A percentile compares a stretch with the other conserved stretches of the same genome.
phyloP scores from a whole-genome alignment of 2,329 filamentous ascomycete species.

The Aspergillus flavus region DNA sequence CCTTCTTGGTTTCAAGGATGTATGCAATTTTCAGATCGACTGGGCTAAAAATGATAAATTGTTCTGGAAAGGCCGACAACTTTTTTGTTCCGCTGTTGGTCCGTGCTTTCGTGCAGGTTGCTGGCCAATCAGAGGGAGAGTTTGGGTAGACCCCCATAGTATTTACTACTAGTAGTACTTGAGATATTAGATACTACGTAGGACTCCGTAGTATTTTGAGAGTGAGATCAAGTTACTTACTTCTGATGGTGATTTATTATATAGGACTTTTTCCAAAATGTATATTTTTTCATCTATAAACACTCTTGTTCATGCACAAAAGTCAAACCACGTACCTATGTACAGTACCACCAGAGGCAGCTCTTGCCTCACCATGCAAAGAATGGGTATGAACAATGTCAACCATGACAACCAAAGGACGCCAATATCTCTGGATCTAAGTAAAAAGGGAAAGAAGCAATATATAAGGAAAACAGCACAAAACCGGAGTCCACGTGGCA shows the following conservation, averaged over 20 bases:
- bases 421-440: conserved; percentile 15
- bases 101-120: conserved; percentile 6
- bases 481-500: neutral
- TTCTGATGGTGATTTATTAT: neutral
- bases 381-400: conserved; percentile 23
- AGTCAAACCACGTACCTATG: conserved; percentile 18
- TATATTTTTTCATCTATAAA: conserved; percentile 8
- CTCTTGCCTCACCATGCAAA: conserved; percentile 18
- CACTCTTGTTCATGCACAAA: conserved; percentile 8
- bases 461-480: conserved; percentile 6
- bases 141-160: too few species aligned
- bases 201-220: too few species aligned
- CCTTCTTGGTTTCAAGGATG: neutral
- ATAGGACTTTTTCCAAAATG: neutral
- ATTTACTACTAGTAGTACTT: too few species aligned
- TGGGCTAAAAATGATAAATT: neutral
- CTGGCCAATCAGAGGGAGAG: conserved; percentile 1
- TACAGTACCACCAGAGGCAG: conserved; percentile 13
- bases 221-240: neutral
- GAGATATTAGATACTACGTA: too few species aligned
- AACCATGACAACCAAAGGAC: conserved; percentile 17
- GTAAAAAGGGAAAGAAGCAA: conserved; percentile 8
- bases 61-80: conserved; percentile 10
- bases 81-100: conserved; percentile 21
- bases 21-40: neutral